Base-by-base conservation (phyloP, 1,139 yeast genomes). In the Groenewaldozyma auringiensis region DNA sequence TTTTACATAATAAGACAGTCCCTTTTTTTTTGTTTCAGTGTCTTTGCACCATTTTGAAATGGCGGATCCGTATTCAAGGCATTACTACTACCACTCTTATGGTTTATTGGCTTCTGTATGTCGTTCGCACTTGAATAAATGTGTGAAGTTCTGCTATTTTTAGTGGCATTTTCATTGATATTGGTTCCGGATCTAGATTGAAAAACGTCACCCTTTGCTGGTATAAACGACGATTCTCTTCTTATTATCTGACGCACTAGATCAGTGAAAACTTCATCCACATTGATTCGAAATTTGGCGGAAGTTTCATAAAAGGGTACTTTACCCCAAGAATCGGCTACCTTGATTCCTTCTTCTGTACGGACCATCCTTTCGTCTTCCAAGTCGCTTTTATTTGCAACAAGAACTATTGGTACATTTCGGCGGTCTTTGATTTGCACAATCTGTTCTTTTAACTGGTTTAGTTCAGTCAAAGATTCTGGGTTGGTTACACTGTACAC, bases 401-500 rank as follows among this genome's bases (percentile, higher is more conserved):
- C 74, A 31, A 70, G 60, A 18, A 71, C 67, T 46, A 70, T 60
- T 2, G 74, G 75, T 41, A 67, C 66, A 43, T 59, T 57, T 25
- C 55, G 48, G 44, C 63, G 61, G 45, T 68, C 96, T 65, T 94
- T 92, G 52, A 89, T 95, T 54, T 95, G 72, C 58, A 83, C 70
- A n/a, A 92, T 94, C 66, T 89, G 96, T 58, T 85, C 92, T 56
- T 94, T 76, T 54, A 92, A 75, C 25, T 87, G 84, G 58, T 81
- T 68, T 53, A 92, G 72, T 62, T 88, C 95, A 56, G 81, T 79
- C 53, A 92, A 72, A 3, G 96, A 84, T 57, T 81, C 78, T 53
- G 82, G 81, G 59, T 86, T 94, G 6, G 94, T 85, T 40, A 88
- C 88, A 8, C 92, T 81, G 67, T 89, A 92, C 4, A 88, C 96